Evolutionary conservation across 2,329 filamentous ascomycete genomes (phyloP).

Genomic region (Emergomyces orientalis): DNA sequence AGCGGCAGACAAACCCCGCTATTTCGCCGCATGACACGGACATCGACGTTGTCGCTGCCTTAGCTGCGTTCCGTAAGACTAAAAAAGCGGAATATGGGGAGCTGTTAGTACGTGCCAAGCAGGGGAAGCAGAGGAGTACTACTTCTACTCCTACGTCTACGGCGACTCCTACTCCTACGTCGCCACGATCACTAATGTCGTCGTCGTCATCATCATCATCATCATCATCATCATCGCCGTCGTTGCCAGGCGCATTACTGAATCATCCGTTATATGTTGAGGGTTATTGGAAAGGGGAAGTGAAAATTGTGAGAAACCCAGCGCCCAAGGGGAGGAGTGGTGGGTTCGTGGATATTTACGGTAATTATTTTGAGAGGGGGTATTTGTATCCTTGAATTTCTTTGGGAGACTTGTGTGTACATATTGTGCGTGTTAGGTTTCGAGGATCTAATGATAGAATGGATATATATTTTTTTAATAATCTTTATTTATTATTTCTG

Average conservation of each 20-base stretch:
- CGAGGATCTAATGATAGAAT: not conserved
- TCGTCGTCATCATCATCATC: not conserved
- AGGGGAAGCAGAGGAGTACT: not conserved
- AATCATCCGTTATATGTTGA: slow-evolving; percentile 35
- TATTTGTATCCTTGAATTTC: slow-evolving; percentile 42
- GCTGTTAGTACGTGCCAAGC: slow-evolving; percentile 15
- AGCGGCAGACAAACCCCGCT: slow-evolving; percentile 12
- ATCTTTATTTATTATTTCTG: not conserved
- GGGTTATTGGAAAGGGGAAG: slow-evolving; percentile 51
- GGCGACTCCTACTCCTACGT: not conserved
- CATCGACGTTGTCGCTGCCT: slow-evolving; percentile 45
- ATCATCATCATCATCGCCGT: not conserved
- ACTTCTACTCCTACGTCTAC: not conserved
- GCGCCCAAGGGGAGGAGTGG: slow-evolving; percentile 29
- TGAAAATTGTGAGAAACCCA: slow-evolving; percentile 46
- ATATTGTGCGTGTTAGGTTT: not conserved
- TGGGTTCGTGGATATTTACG: slow-evolving; percentile 43
- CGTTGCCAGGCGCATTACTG: not conserved
- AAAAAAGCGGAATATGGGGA: slow-evolving; percentile 43
- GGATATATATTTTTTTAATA: not conserved
- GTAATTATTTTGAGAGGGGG: slow-evolving; percentile 45
- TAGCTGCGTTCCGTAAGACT: slow-evolving; percentile 46
- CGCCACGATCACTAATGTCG: not conserved
- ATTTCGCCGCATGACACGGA: slow-evolving; percentile 15
- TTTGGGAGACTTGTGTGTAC: slow-evolving; percentile 5